phyloP scores from a whole-genome alignment of 179 eudicot genomes.

The Silene noctiflora region DNA sequence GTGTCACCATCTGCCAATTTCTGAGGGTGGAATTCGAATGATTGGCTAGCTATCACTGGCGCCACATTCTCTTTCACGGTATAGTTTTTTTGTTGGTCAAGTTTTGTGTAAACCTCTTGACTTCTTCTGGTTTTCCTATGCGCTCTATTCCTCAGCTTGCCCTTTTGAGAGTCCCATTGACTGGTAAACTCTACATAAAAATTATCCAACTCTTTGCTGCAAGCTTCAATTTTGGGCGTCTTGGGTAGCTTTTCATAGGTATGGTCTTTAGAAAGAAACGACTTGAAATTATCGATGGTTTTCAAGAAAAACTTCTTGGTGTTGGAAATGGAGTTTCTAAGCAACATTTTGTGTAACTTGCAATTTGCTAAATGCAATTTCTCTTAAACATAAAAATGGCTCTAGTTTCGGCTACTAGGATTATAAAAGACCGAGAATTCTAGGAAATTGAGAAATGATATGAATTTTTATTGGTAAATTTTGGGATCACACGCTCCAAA shows the following conservation, averaged over 20 bases:
- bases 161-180: constrained; percentile 28
- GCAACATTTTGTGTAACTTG: constrained; percentile 29
- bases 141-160: constrained; percentile 11
- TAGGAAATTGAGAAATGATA: neutral
- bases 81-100: neutral
- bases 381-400: neutral
- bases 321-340: constrained; percentile 45
- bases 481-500: constrained; percentile 32
- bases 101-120: neutral
- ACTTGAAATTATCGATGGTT: constrained; percentile 46
- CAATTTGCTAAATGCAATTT: neutral
- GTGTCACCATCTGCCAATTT: neutral
- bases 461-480: constrained; percentile 3
- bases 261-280: constrained; percentile 33
- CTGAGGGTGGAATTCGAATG: constrained; percentile 13
- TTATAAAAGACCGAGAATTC: neutral
- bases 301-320: constrained; percentile 57
- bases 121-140: constrained; percentile 14
- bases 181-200: constrained; percentile 37
- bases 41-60: neutral
- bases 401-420: neutral
- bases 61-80: constrained; percentile 1
- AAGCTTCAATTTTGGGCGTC: constrained; percentile 26
- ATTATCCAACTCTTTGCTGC: constrained; percentile 33
- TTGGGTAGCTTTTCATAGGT: constrained; percentile 53